Base-by-base conservation (phyloP, 1,284 basidiomycete species). In the Coniferiporia weirii region DNA sequence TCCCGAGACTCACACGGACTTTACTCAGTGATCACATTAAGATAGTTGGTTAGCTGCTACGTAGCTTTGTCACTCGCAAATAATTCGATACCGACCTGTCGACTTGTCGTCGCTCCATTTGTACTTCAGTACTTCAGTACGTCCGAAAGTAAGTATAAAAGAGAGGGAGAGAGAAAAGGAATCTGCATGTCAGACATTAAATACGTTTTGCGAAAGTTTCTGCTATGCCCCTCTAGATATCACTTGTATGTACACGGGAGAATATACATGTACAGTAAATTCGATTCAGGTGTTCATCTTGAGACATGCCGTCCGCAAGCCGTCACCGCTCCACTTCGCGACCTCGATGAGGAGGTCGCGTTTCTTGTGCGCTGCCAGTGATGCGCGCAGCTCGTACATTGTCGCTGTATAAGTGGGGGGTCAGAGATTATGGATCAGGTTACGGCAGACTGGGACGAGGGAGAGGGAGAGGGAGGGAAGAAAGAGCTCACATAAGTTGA, bases 321-420 rank as follows among this genome's bases (percentile, higher is more conserved):
- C 89, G 69, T 92, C 89, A 2, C 89, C 90, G 59, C 86, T 86
- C 88, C 87, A 91, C 68, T 86, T 85, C 9, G 89, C 84, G 0
- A 89, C 87, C 62, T 90, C 83, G 22, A 89, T 66, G 43, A 92
- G 73, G 34, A 92, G 73, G 20, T 82, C 80, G 48, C 82, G 82
- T 68, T 92, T 92, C 71, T 85, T 88, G 61, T 88, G 84, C 50
- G 80, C 76, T 1, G 87, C 84, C 1, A 81, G 80, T 0, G 80
- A 76, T 0, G 89, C 88, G 20, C 83, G 83, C 45, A 92, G 78
- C 66, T 92, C 89, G 65, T 92, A 92, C 32, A 92, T 70, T 0
- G 90, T 92, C 2, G 89, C 89, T 91, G 47, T 19, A 17, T 15
- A 8, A 10, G 9, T 64, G 27, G 57, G 47, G 60, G 52, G 38